Conservation (phyloP, 306 rosid genomes). For the cucumber (Cucumis sativus) region Cucumber_9930_V3 NC_026655.2:4576001-4576500, state of each 20-base stretch:
- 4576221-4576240: not conserved
- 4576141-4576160: not conserved
- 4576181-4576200: not conserved
- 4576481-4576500: not conserved
- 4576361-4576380: not conserved
- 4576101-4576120: not conserved
- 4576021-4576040: not conserved
- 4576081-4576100: not conserved
- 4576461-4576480: not conserved
- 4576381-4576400: not conserved
- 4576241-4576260: not conserved
- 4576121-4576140: not conserved
- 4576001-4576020: not conserved
- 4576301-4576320: not conserved
- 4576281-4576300: too few species aligned
- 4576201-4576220: not conserved
- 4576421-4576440: not conserved
- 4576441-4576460: not conserved
- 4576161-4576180: not conserved
- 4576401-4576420: not conserved
- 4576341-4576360: not conserved
- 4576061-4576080: not conserved
- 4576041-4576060: not conserved
- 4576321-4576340: not conserved
- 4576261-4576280: too few species aligned